Evolutionary conservation across 306 rosid genomes (phyloP).

Genomic region (Fagus crenata): DNA sequence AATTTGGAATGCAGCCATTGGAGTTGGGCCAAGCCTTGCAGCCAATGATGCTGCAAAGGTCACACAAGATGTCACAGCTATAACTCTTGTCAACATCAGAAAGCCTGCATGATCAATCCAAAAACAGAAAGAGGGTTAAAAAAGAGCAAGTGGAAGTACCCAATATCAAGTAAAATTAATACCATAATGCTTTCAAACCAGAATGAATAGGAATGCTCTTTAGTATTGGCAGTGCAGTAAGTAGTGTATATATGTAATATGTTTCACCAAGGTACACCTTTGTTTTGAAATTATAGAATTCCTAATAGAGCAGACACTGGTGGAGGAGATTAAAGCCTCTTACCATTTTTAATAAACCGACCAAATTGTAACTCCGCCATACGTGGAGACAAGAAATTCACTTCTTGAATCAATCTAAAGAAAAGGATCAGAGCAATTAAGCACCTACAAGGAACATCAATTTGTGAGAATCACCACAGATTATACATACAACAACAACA

Average conservation of each 20-base stretch:
- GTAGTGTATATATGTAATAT: no score
- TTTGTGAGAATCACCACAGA: neutral
- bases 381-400: constrained; percentile 71
- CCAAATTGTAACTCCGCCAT: constrained; percentile 71
- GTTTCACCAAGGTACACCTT: neutral
- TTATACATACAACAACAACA: neutral
- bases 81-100: constrained; percentile 65
- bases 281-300: neutral
- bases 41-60: constrained; percentile 89
- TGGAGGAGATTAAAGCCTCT: neutral
- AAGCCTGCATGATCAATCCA: constrained; percentile 43
- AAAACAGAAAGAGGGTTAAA: neutral
- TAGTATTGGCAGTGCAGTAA: neutral
- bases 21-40: constrained; percentile 74
- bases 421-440: constrained; percentile 68
- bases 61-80: constrained; percentile 94
- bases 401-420: constrained; percentile 56
- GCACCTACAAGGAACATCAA: constrained; percentile 49
- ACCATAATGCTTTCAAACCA: neutral
- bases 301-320: neutral
- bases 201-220: neutral
- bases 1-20: constrained; percentile 96
- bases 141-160: neutral
- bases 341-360: constrained; percentile 81
- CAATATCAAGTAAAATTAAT: neutral